A percentile compares a stretch with the other conserved stretches of the same genome.
phyloP scores from a whole-genome alignment of 306 rosid genomes.

The Medicago truncatula region MtrunA17r5.0-ANR NC_053044.1:42440501-42441000 shows the following conservation, averaged over 20 bases:
- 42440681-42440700: constrained; percentile 81
- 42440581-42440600: constrained; percentile 33
- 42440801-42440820: constrained; percentile 66
- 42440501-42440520: constrained; percentile 85
- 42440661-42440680: constrained; percentile 77
- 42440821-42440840: constrained; percentile 60
- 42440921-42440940: constrained; percentile 32
- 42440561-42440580: constrained; percentile 23
- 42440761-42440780: constrained; percentile 85
- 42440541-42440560: constrained; percentile 11
- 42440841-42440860: constrained; percentile 84
- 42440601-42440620: constrained; percentile 28
- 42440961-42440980: constrained; percentile 17
- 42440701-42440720: constrained; percentile 95
- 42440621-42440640: constrained; percentile 27
- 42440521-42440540: constrained; percentile 66
- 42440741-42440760: constrained; percentile 73
- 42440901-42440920: constrained; percentile 84
- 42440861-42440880: constrained; percentile 81
- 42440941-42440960: constrained; percentile 1
- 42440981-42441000: constrained; percentile 27
- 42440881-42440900: constrained; percentile 88
- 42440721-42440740: constrained; percentile 93
- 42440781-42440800: constrained; percentile 97
- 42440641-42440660: constrained; percentile 44